Conservation (phyloP, 306 rosid genomes). For the Dicorynia guianensis region DNA sequence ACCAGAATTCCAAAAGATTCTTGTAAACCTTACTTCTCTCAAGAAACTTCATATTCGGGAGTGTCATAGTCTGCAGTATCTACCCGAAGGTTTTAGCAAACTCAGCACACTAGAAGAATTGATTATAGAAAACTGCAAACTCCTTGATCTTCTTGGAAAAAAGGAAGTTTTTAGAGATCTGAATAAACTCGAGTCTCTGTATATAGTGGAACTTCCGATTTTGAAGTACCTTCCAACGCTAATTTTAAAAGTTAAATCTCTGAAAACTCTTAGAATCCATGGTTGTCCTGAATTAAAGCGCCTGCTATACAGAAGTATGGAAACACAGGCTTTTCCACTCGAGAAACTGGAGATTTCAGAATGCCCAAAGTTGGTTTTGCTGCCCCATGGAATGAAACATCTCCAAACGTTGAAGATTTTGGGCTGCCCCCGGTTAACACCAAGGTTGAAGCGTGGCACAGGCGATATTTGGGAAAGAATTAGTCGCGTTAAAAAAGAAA, state of each 20-base stretch:
- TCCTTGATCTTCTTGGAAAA: not conserved
- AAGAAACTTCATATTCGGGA: fast-evolving
- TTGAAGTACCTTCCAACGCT: not conserved
- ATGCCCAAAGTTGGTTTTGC: not conserved
- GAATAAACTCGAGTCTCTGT: not conserved
- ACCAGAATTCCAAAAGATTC: not conserved
- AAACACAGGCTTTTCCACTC: not conserved
- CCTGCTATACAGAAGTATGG: not conserved
- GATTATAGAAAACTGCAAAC: not conserved
- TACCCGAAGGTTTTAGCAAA: not conserved
- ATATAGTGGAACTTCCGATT: not conserved
- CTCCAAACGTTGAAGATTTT: not conserved
- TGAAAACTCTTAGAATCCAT: not conserved
- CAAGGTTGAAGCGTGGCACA: not conserved
- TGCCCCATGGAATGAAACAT: not conserved
- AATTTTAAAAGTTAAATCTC: not conserved
- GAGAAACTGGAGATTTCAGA: not conserved
- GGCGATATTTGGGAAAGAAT: not conserved
- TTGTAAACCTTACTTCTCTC: not conserved
- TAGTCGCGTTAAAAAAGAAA: not conserved
- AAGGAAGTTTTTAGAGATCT: not conserved
- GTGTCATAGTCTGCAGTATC: not conserved
- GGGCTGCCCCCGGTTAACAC: not conserved
- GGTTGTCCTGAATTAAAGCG: not conserved
- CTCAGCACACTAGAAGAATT: not conserved